Percentiles rank a stretch among this genome's conserved stretches.
phyloP scores from a whole-genome alignment of 2,329 filamentous ascomycete species.

The Neodidymelliopsis sp. region DNA sequence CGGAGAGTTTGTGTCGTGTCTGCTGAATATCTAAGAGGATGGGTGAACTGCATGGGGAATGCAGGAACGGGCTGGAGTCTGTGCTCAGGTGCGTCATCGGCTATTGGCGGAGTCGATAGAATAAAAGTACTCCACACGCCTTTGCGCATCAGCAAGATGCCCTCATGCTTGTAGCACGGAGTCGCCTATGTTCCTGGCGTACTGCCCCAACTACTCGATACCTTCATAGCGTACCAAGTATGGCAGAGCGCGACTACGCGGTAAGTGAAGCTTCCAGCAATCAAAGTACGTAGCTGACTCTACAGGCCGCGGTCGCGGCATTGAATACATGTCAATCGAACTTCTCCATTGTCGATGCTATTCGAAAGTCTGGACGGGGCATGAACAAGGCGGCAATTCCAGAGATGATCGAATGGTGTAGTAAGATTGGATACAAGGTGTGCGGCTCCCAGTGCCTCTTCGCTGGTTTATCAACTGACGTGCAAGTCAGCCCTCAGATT shows the following conservation, averaged over 20 bases:
- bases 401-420: constrained; percentile 81
- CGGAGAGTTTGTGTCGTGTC: background rate
- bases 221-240: constrained; percentile 26
- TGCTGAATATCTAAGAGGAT: background rate
- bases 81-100: constrained; percentile 36
- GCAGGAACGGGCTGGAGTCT: constrained; percentile 13
- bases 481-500: constrained; percentile 62
- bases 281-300: constrained; percentile 26
- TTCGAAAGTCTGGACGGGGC: constrained; percentile 74
- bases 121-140: constrained; percentile 23
- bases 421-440: constrained; percentile 77
- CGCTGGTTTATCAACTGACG: constrained; percentile 13
- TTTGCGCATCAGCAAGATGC: constrained; percentile 30
- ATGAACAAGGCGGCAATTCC: constrained; percentile 80
- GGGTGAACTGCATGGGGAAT: constrained; percentile 3
- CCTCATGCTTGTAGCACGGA: constrained; percentile 41
- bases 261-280: constrained; percentile 25
- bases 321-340: constrained; percentile 84
- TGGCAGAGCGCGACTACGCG: constrained; percentile 48
- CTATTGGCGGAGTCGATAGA: constrained; percentile 25
- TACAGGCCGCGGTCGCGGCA: constrained; percentile 72
- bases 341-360: constrained; percentile 76
- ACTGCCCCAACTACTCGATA: constrained; percentile 20
- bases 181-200: constrained; percentile 27
- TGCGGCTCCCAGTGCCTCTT: constrained; percentile 45